Percentiles rank a stretch among this genome's conserved stretches.
Conservation (phyloP, 2,329 filamentous ascomycete genomes). For the Penicillium sp. region DNA sequence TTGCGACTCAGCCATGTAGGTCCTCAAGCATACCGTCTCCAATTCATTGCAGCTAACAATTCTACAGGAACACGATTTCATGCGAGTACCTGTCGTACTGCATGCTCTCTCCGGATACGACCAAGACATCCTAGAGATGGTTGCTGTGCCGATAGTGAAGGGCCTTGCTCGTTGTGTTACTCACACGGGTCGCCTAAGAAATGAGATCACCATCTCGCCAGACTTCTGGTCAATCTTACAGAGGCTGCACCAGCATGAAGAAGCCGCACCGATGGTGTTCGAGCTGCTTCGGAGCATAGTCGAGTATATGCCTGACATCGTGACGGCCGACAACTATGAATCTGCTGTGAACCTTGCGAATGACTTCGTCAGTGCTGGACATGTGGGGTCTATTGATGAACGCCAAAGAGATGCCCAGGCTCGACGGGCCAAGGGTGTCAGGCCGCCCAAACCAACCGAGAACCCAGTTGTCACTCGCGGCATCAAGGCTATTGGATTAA, state of each 20-base stretch:
- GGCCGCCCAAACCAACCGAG: constrained; percentile 54
- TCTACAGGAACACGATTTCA: constrained; percentile 73
- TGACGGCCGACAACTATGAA: constrained; percentile 95
- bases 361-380: constrained; percentile 80
- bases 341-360: constrained; percentile 77
- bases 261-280: constrained; percentile 74
- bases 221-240: constrained; percentile 95
- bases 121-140: constrained; percentile 68
- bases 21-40: constrained; percentile 12
- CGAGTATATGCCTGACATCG: constrained; percentile 66
- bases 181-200: constrained; percentile 69
- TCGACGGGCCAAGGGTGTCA: constrained; percentile 50
- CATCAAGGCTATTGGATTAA: constrained; percentile 71
- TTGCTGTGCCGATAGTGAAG: constrained; percentile 68
- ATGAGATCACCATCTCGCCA: constrained; percentile 90
- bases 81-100: constrained; percentile 84
- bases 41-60: constrained; percentile 10
- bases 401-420: constrained; percentile 58
- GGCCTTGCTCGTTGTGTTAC: constrained; percentile 77
- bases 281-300: constrained; percentile 77
- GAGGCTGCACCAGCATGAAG: constrained; percentile 62
- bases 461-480: constrained; percentile 71
- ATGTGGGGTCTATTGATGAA: constrained; percentile 64
- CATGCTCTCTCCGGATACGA: constrained; percentile 87
- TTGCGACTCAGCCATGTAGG: constrained; percentile 79